Conservation (phyloP, 116 monocot genomes). For the Iris pallida region DNA sequence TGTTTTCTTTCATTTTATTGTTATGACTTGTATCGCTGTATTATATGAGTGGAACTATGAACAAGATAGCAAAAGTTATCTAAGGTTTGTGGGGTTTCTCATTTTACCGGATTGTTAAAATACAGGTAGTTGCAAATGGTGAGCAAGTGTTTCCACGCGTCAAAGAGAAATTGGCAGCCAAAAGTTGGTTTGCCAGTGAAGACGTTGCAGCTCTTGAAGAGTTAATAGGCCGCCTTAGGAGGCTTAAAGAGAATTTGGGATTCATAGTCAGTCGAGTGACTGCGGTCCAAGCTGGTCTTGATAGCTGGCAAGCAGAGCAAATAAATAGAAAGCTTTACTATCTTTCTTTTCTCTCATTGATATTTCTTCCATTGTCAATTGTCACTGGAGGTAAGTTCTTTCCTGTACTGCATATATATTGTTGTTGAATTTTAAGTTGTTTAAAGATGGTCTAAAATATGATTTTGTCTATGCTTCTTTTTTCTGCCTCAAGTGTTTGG, state of each 20-base stretch:
- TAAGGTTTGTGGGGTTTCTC: background rate
- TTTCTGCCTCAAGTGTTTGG: constrained; percentile 63
- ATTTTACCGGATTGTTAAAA: background rate
- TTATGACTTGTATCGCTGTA: background rate
- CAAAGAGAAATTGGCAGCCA: constrained; percentile 80
- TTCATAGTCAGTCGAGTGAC: constrained; percentile 78
- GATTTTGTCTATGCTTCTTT: background rate
- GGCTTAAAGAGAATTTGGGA: constrained; percentile 84
- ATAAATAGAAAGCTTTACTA: constrained; percentile 89
- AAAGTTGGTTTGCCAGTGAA: constrained; percentile 71
- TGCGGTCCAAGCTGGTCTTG: constrained; percentile 82
- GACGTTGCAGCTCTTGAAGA: constrained; percentile 71
- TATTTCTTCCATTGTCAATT: constrained; percentile 89
- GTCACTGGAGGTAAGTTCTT: constrained; percentile 75
- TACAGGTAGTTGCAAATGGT: constrained; percentile 84
- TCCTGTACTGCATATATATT: no score
- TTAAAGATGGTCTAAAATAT: background rate
- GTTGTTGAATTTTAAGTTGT: no score
- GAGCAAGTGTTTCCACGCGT: constrained; percentile 92
- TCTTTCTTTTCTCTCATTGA: constrained; percentile 82
- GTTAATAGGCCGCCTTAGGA: constrained; percentile 67
- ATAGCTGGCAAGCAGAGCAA: constrained; percentile 94
- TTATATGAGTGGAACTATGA: background rate
- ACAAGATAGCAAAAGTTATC: background rate
- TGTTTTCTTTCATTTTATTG: background rate